Evolutionary conservation across 495 filamentous ascomycete genomes (phyloP), one percentile per base, ranked within the genome.

Genomic region (Neurospora sp.): DNA sequence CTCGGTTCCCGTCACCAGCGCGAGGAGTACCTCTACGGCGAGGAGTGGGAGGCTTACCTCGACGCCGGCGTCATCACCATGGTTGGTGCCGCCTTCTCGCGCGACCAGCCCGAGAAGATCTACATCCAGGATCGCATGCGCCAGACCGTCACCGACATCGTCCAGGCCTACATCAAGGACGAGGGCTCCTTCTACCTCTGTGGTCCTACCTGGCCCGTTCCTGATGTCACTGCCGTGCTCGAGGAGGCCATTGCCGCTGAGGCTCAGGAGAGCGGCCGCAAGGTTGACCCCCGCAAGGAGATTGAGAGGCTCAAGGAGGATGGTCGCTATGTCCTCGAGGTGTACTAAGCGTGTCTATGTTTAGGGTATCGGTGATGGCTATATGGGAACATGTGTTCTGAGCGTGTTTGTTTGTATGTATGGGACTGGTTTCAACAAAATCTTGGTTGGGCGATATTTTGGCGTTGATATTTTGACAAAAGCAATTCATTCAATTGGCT

Each of bases 61-160:
- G 94, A 94, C 71, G 94, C 96, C 1, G 96, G 96, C 71, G 91
- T 99, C 75, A 93, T 99, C 81, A 98, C 96, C 5, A 87, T 97
- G 40, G 89, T 99, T 27, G 96, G 96, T 35, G 89, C 93, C 65
- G 96, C 96, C 17, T 99, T 99, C 88, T 97, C 93, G 70, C 90
- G 96, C 76, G 96, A 99, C 79, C 96, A 99, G 87, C 90, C 92
- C 22, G 87, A 98, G 87, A 99, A 99, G 90, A 97, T 99, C 73
- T 99, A 99, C 79, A 99, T 99, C 79, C 96, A 99, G 85, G 96
- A 98, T 78, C 90, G 94, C 74, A 98, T 99, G 96, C 88, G 96
- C 71, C 87, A 98, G 86, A 91, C 90, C 3, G 81, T 98, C 42
- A 81, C 82, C n/a, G 92, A 97, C 70, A 94, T 99, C 71, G 88